These are phyloP conservation scores for Saccharomycopsis sp. DNA, from an alignment of 805 yeast genomes.

Conservation along the genomic window DNA sequence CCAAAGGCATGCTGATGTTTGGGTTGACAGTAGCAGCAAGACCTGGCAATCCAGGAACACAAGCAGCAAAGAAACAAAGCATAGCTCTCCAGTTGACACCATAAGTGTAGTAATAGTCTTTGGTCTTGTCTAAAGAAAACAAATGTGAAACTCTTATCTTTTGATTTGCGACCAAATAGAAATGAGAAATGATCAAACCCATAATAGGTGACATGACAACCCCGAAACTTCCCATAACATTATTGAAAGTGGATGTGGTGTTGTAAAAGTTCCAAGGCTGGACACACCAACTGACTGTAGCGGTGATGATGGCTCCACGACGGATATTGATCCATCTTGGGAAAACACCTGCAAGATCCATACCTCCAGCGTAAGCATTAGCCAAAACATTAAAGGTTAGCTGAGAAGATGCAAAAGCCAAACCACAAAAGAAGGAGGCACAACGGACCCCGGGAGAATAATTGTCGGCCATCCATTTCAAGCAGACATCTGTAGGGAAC, in stretches of 20 bases:
- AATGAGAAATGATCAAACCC: conserved; percentile 29
- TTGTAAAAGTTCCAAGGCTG: conserved; percentile 37
- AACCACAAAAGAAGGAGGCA: conserved; percentile 35
- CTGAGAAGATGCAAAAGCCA: conserved; percentile 33
- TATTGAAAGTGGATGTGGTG: conserved; percentile 31
- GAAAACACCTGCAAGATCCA: conserved; percentile 36
- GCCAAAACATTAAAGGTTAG: conserved; percentile 35
- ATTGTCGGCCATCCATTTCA: conserved; percentile 26
- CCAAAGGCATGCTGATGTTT: neutral
- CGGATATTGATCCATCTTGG: conserved; percentile 36
- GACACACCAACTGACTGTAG: conserved; percentile 31
- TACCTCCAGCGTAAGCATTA: conserved; percentile 38
- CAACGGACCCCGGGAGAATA: conserved; percentile 34
- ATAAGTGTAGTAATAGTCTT: conserved; percentile 5
- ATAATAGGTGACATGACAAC: conserved; percentile 34
- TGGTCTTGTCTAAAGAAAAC: neutral
- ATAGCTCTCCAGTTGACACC: conserved; percentile 14
- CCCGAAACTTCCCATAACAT: conserved; percentile 34
- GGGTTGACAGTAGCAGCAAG: conserved; percentile 7
- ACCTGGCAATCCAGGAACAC: conserved; percentile 12
- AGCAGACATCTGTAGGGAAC: conserved; percentile 33
- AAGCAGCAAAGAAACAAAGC: conserved; percentile 6
- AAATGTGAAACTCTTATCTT: conserved; percentile 8
- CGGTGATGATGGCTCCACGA: conserved; percentile 34
- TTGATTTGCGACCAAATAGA: conserved; percentile 4